phyloP scores from a whole-genome alignment of 2,329 filamentous ascomycete species.

The Aspergillus novofumigatus region DNA sequence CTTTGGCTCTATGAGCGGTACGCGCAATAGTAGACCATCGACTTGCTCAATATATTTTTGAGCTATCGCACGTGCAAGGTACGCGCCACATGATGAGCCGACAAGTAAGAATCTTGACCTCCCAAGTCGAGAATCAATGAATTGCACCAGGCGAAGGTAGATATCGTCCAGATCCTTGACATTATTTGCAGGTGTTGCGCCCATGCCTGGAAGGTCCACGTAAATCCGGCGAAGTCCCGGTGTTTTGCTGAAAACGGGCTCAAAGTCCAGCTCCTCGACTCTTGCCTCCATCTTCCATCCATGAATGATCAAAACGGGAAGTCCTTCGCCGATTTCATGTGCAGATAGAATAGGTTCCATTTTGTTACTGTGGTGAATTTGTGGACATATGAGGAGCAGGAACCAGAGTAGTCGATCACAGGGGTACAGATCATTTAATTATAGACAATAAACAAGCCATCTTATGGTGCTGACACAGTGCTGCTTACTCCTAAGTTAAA shows the following conservation, averaged over 20 bases:
- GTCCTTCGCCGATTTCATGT: constrained; percentile 22
- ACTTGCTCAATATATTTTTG: constrained; percentile 22
- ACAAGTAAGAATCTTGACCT: constrained; percentile 20
- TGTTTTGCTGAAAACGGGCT: constrained; percentile 24
- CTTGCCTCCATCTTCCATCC: constrained; percentile 22
- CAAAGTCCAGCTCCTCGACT: constrained; percentile 23
- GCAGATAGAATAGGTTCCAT: constrained; percentile 18
- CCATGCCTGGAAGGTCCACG: constrained; percentile 29
- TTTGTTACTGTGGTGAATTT: neutral
- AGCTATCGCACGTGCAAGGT: constrained; percentile 26
- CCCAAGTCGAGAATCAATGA: constrained; percentile 24
- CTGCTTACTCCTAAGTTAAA: no score
- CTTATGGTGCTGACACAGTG: neutral
- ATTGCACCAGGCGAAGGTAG: constrained; percentile 20
- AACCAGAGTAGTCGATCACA: neutral
- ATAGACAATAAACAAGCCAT: neutral
- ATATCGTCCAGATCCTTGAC: constrained; percentile 25
- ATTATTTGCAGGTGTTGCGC: constrained; percentile 21
- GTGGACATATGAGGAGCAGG: neutral
- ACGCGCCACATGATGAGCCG: constrained; percentile 27
- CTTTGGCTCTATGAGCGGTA: constrained; percentile 24
- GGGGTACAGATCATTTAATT: no score
- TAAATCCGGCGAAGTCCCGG: constrained; percentile 23
- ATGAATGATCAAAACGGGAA: constrained; percentile 26
- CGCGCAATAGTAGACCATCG: constrained; percentile 24